These are phyloP conservation scores for Tolypocladium nubicola DNA, from an alignment of 2,329 filamentous ascomycete species.

Conservation along the genomic window DNA sequence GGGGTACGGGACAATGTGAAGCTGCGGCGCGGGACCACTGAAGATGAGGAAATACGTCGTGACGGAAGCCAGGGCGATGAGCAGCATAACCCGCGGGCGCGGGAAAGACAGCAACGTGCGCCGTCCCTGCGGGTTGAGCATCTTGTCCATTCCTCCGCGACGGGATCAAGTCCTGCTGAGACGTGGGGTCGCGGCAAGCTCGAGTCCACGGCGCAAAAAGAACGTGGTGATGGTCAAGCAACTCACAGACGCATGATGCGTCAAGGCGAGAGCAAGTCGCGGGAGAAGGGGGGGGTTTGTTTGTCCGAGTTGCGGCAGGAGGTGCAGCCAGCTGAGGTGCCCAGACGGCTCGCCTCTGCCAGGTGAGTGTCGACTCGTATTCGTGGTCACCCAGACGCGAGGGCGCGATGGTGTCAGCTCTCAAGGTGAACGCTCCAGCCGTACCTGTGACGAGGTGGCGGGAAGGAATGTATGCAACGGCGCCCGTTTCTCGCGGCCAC, in stretches of 20 bases:
- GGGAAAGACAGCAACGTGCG: conserved; percentile 22
- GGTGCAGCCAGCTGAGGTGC: not conserved
- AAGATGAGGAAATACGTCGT: conserved; percentile 34
- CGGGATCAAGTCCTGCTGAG: not conserved
- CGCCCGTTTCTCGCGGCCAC: not conserved
- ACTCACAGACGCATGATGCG: not conserved
- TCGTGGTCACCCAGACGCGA: not conserved
- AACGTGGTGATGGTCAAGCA: not conserved
- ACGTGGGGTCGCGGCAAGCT: not conserved
- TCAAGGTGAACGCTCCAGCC: not conserved
- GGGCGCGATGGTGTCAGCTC: not conserved
- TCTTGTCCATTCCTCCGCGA: conserved; percentile 16
- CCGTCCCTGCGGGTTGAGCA: conserved; percentile 18
- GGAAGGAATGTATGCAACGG: not conserved
- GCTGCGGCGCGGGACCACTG: conserved; percentile 19
- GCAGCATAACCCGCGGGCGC: conserved; percentile 29
- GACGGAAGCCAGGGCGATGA: conserved; percentile 27
- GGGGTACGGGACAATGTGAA: conserved; percentile 24
- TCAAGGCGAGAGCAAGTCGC: not conserved
- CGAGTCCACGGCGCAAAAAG: not conserved
- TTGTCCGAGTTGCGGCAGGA: not conserved
- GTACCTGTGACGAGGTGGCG: not conserved
- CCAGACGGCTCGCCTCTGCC: not conserved
- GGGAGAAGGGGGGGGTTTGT: too few species aligned
- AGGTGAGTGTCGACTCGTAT: not conserved